phyloP scores from a whole-genome alignment of 345 rosid species.

The Kandelia obovata region DNA sequence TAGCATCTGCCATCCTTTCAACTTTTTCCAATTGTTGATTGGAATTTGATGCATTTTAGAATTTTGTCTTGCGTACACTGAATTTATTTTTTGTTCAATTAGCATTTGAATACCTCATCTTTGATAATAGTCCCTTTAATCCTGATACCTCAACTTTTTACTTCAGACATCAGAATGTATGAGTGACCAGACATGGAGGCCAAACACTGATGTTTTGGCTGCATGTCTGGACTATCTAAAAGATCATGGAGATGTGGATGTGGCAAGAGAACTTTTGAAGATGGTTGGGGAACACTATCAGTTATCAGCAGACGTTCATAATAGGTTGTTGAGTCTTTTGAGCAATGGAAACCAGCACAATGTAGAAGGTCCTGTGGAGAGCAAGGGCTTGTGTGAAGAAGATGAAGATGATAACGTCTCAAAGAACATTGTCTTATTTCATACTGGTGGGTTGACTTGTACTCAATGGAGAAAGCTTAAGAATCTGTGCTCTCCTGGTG shows the following conservation, averaged over 20 bases:
- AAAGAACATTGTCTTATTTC: not conserved
- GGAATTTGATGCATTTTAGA: too few species aligned
- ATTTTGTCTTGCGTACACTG: too few species aligned
- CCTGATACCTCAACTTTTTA: too few species aligned
- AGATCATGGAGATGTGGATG: constrained; percentile 18
- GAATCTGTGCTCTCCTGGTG: not conserved
- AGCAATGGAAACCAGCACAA: too few species aligned
- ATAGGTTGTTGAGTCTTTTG: too few species aligned
- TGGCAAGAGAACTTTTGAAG: constrained; percentile 20
- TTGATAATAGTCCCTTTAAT: too few species aligned
- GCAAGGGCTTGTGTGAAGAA: not conserved
- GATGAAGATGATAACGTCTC: constrained; percentile 7
- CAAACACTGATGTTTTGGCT: constrained; percentile 3
- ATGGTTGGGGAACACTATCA: constrained; percentile 5
- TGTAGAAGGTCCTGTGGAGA: not conserved
- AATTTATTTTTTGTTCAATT: too few species aligned
- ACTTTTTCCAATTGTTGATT: too few species aligned
- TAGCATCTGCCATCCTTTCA: too few species aligned
- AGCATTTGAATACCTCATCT: too few species aligned
- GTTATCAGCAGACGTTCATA: not conserved
- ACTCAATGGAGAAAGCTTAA: constrained; percentile 2
- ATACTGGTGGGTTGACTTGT: constrained; percentile 5
- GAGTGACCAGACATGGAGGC: constrained; percentile 14
- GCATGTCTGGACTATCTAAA: constrained; percentile 28
- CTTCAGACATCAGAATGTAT: too few species aligned